Conservation (phyloP, 1,139 yeast species). For the Saccharomyces hybrid region DNA sequence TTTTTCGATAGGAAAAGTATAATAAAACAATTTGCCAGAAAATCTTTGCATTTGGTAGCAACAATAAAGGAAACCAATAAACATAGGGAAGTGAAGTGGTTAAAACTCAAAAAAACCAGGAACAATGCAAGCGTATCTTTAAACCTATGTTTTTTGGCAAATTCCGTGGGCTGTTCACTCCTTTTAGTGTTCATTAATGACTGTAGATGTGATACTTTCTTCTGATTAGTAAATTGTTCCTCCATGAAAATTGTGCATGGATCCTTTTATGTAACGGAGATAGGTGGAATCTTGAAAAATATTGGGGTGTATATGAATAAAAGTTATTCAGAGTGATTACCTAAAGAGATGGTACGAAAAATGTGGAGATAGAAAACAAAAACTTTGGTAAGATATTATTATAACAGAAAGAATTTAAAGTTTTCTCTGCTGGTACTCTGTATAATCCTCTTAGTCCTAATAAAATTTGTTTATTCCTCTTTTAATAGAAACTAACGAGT, state of each 20-base stretch:
- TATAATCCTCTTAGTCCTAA: not conserved
- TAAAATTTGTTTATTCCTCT: not conserved
- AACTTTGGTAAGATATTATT: not conserved
- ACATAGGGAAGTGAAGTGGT: constrained; percentile 23
- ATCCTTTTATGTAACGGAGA: not conserved
- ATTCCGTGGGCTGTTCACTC: constrained; percentile 5
- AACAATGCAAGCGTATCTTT: constrained; percentile 29
- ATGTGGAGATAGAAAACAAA: not conserved
- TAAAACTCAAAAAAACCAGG: constrained; percentile 27
- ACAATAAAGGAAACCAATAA: constrained; percentile 21
- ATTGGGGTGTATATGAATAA: not conserved
- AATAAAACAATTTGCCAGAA: constrained; percentile 24
- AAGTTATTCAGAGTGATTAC: not conserved
- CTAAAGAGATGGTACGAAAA: not conserved
- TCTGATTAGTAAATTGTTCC: not conserved
- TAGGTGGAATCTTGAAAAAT: not conserved
- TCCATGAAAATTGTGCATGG: not conserved
- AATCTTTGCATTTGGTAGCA: constrained; percentile 23
- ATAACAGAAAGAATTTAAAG: not conserved
- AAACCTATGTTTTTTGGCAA: constrained; percentile 24
- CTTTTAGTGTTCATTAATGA: not conserved
- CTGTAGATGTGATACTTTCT: not conserved
- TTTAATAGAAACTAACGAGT: not conserved
- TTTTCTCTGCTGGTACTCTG: not conserved
- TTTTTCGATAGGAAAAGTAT: constrained; percentile 22